Conservation (phyloP, 345 rosid species). For the Bruguiera sexangula region DNA sequence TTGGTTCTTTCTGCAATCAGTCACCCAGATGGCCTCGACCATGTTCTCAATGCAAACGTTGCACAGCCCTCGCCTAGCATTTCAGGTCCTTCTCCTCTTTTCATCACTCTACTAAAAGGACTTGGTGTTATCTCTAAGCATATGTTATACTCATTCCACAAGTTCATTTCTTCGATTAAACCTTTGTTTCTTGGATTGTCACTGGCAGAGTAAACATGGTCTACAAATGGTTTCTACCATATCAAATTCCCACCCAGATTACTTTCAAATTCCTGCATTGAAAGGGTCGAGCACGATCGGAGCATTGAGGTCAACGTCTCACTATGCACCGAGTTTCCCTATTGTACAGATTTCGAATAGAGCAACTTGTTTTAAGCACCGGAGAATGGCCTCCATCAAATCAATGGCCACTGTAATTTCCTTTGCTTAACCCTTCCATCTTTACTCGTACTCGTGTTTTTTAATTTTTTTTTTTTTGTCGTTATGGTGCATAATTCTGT, state of each 20-base stretch:
- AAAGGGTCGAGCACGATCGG: slow-evolving; percentile 32
- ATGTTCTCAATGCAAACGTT: slow-evolving; percentile 45
- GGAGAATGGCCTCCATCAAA: slow-evolving; percentile 44
- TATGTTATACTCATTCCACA: neutral
- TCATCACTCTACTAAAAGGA: neutral
- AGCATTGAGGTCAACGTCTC: slow-evolving; percentile 43
- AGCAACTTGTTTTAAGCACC: slow-evolving; percentile 32
- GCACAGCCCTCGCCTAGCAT: slow-evolving; percentile 35
- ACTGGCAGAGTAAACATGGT: slow-evolving; percentile 30
- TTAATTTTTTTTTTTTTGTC: neutral
- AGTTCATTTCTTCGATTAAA: neutral
- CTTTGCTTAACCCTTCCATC: neutral
- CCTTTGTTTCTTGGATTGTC: neutral
- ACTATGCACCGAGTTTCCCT: slow-evolving; percentile 43
- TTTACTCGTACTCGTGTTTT: neutral
- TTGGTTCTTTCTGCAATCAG: neutral
- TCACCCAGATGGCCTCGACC: slow-evolving; percentile 46
- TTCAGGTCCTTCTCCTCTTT: slow-evolving; percentile 37
- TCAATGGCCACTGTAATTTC: slow-evolving; percentile 46
- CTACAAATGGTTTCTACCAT: slow-evolving; percentile 21
- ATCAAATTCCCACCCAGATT: slow-evolving; percentile 24
- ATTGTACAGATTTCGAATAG: slow-evolving; percentile 28
- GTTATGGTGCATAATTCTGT: neutral
- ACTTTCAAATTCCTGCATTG: slow-evolving; percentile 19
- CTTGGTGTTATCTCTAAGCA: neutral